phyloP scores from a whole-genome alignment of 2,329 filamentous ascomycete species.

The Cladosporium sphaerospermum region DNA sequence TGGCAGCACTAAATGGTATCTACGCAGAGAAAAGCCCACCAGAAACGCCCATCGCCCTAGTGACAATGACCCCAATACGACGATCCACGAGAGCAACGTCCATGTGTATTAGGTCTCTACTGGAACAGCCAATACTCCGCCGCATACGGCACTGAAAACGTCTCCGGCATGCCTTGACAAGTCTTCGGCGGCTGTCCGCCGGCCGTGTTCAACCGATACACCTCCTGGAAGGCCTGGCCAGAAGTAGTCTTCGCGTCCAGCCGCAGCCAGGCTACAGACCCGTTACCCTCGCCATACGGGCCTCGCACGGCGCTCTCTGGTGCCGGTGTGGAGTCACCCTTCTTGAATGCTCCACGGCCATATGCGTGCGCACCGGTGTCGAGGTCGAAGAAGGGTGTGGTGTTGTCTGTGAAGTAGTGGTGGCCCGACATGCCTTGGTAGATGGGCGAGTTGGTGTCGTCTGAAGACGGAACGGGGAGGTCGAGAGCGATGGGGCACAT shows the following conservation, averaged over 20 bases:
- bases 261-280: conserved; percentile 75
- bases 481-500: conserved; percentile 64
- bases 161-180: conserved; percentile 58
- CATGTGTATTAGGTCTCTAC: background rate
- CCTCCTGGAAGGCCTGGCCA: conserved; percentile 61
- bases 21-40: no score
- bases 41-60: no score
- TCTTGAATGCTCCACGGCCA: conserved; percentile 59
- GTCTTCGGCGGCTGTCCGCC: conserved; percentile 70
- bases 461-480: conserved; percentile 46
- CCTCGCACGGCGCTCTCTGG: conserved; percentile 57
- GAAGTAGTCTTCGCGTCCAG: conserved; percentile 46
- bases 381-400: conserved; percentile 75
- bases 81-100: no score
- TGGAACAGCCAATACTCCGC: conserved; percentile 66
- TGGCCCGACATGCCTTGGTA: conserved; percentile 63
- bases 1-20: no score
- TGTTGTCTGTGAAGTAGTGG: conserved; percentile 70
- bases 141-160: conserved; percentile 72
- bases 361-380: conserved; percentile 46
- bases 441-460: conserved; percentile 42
- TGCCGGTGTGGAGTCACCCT: conserved; percentile 55
- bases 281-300: conserved; percentile 51
- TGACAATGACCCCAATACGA: no score
- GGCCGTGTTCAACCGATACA: conserved; percentile 79